Base-by-base conservation (phyloP, 495 filamentous ascomycete species). In the Aspergillus hancockii region DNA sequence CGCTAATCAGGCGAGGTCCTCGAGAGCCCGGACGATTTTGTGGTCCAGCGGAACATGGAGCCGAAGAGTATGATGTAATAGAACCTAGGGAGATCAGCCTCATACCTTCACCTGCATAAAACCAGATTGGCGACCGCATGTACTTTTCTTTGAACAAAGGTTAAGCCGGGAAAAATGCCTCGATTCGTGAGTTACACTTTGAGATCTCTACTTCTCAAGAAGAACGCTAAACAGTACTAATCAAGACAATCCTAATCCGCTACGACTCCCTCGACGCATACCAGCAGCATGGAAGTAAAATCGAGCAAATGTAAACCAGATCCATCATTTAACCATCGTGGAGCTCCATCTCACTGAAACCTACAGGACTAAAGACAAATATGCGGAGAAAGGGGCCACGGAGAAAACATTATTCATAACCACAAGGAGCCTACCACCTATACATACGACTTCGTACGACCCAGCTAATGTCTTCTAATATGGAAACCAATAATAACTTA, bases 221-320 rank as follows among this genome's bases (percentile, higher is more conserved):
- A 28, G 3, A 28, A 28, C 25, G 3, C 25, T 28, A 28, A 28
- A 28, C 25, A 28, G 25, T 28, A 3, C 7, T 7, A 28, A 28
- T n/a, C n/a, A 28, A 64, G 62, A 60, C 49, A 19, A 43, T 59
- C 38, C 28, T 57, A 25, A 64, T 64, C 54, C 54, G 57, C n/a
- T 64, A 64, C 50, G 53, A 64, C 32, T 45, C 8, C 22, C 45
- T 28, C 2, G 62, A 64, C 13, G 62, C 62, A n/a, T 64, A 57
- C 49, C 40, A 60, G 41, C 19, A 54, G 22, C 57, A 64, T 28
- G 57, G 57, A 4, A 38, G 32, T 12, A 30, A 54, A 46, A 64
- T 64, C 12, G 62, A 64, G 49, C 38, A 60, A 34, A 50, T 60
- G 62, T 64, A 36, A 1, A 36, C 21, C 53, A 3, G 7, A 28